Conservation (phyloP, 2,329 filamentous ascomycete genomes). For the Botrytis paeoniae region DNA sequence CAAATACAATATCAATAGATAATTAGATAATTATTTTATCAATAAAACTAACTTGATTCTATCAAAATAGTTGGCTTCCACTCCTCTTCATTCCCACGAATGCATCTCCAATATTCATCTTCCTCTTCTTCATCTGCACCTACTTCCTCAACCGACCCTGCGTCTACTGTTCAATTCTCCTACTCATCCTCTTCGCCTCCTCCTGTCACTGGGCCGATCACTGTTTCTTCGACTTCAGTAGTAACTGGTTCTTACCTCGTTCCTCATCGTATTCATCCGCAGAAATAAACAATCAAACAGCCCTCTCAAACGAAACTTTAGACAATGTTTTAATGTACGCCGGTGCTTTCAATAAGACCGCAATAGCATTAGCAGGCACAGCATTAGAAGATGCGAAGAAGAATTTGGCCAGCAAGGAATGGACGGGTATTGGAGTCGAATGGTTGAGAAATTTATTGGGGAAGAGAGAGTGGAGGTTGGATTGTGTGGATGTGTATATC, state of each 20-base stretch:
- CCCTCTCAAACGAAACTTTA: slow-evolving; percentile 33
- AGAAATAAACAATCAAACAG: slow-evolving; percentile 30
- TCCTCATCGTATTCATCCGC: slow-evolving; percentile 30
- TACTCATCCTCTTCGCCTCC: slow-evolving; percentile 90
- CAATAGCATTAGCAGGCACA: slow-evolving; percentile 62
- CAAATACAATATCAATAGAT: background rate
- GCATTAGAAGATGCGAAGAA: slow-evolving; percentile 59
- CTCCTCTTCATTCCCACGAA: slow-evolving; percentile 87
- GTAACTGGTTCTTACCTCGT: slow-evolving; percentile 91
- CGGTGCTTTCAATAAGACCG: slow-evolving; percentile 63
- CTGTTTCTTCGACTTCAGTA: slow-evolving; percentile 87
- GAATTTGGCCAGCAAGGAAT: slow-evolving; percentile 54
- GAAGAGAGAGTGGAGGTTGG: slow-evolving; percentile 82
- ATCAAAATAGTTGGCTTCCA: slow-evolving; percentile 66
- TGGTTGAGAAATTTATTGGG: slow-evolving; percentile 83
- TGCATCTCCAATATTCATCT: slow-evolving; percentile 79
- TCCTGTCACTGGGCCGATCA: slow-evolving; percentile 86
- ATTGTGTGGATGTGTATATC: slow-evolving; percentile 86
- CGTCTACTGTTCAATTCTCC: slow-evolving; percentile 94
- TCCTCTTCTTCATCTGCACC: slow-evolving; percentile 86
- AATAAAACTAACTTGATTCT: slow-evolving; percentile 16
- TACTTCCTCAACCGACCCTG: slow-evolving; percentile 96
- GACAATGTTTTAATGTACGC: slow-evolving; percentile 39
- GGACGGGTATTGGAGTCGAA: slow-evolving; percentile 76
- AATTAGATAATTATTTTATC: background rate